Evolutionary conservation across 805 yeast genomes (phyloP), one percentile per base, ranked within the genome.

Genomic region (Metschnikowia lochheadii): DNA sequence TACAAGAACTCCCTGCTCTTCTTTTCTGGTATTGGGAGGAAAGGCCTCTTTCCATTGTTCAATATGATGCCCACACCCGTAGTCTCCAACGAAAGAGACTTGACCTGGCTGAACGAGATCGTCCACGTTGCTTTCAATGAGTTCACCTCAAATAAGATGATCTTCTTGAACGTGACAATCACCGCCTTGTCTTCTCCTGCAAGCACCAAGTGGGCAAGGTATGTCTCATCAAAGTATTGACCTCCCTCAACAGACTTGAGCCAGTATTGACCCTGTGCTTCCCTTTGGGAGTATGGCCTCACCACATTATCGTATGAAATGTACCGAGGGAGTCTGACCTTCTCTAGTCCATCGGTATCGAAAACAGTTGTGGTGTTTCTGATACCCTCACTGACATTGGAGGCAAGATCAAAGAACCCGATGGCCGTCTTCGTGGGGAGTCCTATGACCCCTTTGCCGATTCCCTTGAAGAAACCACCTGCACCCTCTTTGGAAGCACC

Each of bases 401-500:
- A 86, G 0, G 98, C 96, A 55, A 95, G 75, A 64, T 94, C 99
- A 57, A 94, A 84, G 21, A 94, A 65, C 11, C 99, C 99, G 58
- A 92, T 90, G 0, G 97, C 96, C 0, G 98, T 89, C 72, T 94
- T 94, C 0, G 99, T 91, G 0, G 99, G 99, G 31, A 95, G 70
- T 0, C 99, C 99, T 50, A 94, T 81, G n/a, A 95, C 63, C 11
- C 99, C 99, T 61, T 85, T 87, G 3, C 99, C 99, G 3, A 94
- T 63, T 1, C 99, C 99, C 63, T 84, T 89, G 70, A 94, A 82
- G 65, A 94, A 92, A 0, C 99, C 99, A 3, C 83, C 73, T 0
- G 98, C 83, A 5, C 99, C 99, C 36, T 85, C 96, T 48, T 80
- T 76, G n/a, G 79, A 76, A 0, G 96, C 96, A 6, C 98, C 99